These are phyloP conservation scores for Boletus subparvulus DNA, from an alignment of 768 basidiomycete genomes.

Conservation along the genomic window DNA sequence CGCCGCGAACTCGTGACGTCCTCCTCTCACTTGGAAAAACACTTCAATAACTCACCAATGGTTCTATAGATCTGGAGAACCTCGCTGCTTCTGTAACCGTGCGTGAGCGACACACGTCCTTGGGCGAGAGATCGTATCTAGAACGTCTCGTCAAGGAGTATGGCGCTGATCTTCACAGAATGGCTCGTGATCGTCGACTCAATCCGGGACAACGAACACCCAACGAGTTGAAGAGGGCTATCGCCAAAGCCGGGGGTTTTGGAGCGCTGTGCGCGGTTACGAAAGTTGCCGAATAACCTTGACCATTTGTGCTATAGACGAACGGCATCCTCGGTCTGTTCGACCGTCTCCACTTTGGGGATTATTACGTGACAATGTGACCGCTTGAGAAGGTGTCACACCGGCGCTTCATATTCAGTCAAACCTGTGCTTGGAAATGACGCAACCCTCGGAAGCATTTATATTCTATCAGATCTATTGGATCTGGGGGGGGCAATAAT, in stretches of 20 bases:
- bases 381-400: slow-evolving; percentile 21
- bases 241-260: slow-evolving; percentile 54
- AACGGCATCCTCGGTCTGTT: slow-evolving; percentile 12
- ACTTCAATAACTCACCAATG: slow-evolving; percentile 11
- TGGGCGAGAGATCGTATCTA: slow-evolving; percentile 68
- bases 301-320: neutral
- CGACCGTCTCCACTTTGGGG: slow-evolving; percentile 14
- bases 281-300: slow-evolving; percentile 2
- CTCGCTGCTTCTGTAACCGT: slow-evolving; percentile 49
- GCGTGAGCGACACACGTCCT: slow-evolving; percentile 62
- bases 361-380: slow-evolving; percentile 30
- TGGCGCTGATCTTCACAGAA: slow-evolving; percentile 67
- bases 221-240: slow-evolving; percentile 69
- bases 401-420: slow-evolving; percentile 21
- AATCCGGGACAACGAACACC: slow-evolving; percentile 85
- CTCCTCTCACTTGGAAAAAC: neutral
- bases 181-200: slow-evolving; percentile 76
- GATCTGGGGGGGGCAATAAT: slow-evolving; percentile 8
- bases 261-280: slow-evolving; percentile 22
- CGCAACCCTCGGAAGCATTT: slow-evolving; percentile 13
- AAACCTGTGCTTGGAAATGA: slow-evolving; percentile 34
- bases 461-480: slow-evolving; percentile 9
- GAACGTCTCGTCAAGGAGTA: slow-evolving; percentile 64
- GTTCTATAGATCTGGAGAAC: slow-evolving; percentile 59
- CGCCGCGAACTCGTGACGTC: slow-evolving; percentile 1